phyloP scores from a whole-genome alignment of 192 early-diverging fungal species.

The Podila clonocystis region DNA sequence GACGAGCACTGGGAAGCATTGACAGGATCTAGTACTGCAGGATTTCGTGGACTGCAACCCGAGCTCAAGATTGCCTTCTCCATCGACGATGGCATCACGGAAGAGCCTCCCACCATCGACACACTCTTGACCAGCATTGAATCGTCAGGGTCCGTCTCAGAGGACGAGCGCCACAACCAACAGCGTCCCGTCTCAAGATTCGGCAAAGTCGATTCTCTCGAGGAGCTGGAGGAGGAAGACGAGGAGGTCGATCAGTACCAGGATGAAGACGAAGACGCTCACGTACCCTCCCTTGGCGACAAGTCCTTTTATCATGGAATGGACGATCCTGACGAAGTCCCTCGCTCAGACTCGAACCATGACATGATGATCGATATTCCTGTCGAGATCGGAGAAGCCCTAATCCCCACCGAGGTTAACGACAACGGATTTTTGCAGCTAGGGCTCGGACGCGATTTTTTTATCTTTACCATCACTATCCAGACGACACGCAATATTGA shows the following conservation, averaged over 20 bases:
- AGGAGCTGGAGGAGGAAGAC: conserved; percentile 33
- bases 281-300: conserved; percentile 41
- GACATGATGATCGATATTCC: conserved; percentile 43
- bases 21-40: conserved; percentile 25
- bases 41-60: conserved; percentile 44
- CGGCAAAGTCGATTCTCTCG: conserved; percentile 1
- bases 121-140: conserved; percentile 48
- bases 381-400: conserved; percentile 45
- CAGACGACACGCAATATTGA: conserved; percentile 34
- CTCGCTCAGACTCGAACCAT: conserved; percentile 23
- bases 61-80: conserved; percentile 56
- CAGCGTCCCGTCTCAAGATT: conserved; percentile 9
- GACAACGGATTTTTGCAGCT: conserved; percentile 47
- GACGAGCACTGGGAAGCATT: conserved; percentile 51
- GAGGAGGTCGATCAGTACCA: conserved; percentile 19
- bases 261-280: conserved; percentile 24
- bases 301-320: conserved; percentile 23
- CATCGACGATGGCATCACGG: conserved; percentile 41
- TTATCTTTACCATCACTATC: conserved; percentile 51
- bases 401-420: conserved; percentile 52
- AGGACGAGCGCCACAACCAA: conserved; percentile 14
- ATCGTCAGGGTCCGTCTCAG: conserved; percentile 19
- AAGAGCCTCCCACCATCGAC: conserved; percentile 39
- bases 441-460: conserved; percentile 39
- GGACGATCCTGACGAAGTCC: conserved; percentile 23